Evolutionary conservation across 176 grass and related monocot genomes (phyloP), one percentile per base, ranked within the genome.

Genomic region (Melocanna baccifera): DNA sequence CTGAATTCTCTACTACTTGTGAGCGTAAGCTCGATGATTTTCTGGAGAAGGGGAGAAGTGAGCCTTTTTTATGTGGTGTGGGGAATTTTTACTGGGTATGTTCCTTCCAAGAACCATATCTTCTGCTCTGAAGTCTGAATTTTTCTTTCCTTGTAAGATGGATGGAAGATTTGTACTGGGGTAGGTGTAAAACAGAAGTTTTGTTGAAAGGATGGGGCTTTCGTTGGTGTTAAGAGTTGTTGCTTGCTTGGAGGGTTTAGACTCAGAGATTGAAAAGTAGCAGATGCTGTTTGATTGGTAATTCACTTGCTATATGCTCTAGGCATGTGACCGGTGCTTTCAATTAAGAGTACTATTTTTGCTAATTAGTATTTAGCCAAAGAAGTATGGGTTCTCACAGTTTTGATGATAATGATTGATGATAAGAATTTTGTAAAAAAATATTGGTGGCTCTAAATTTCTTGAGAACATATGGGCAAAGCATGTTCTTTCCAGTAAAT

Each of bases 21-120:
- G 68, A 78, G 45, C 39, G 12, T 36, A 61, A 32, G 53, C 63
- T 69, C 71, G 52, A 52, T 77, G 55, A 41, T 62, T 77, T 83
- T 39, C 29, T 20, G 7, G 25, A 34, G 8, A 10, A 12, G 45
- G 19, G 26, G 22, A 65, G 37, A 80, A 79, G 28, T 46, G 81
- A 67, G 40, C 69, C 7, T 41, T 55, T 80, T 25, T 68, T 76
- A 57, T 62, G 65, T 30, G 70, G 47, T 61, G n/a, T 58, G 76
- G 34, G 70, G 62, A 70, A 83, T 67, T 86, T 82, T 76, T 12
- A 34, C 22, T 58, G 41, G n/a, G 77, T 20, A 46, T 62, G 57
- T 52, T 70, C 52, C 18, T 63, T 13, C 66, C 40, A 62, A 47
- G 34, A 37, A 42, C 12, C 42, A 57, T 78, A 20, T 63, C 34